phyloP scores from a whole-genome alignment of 2,329 filamentous ascomycete species.

The Monosporascus sp. region DNA sequence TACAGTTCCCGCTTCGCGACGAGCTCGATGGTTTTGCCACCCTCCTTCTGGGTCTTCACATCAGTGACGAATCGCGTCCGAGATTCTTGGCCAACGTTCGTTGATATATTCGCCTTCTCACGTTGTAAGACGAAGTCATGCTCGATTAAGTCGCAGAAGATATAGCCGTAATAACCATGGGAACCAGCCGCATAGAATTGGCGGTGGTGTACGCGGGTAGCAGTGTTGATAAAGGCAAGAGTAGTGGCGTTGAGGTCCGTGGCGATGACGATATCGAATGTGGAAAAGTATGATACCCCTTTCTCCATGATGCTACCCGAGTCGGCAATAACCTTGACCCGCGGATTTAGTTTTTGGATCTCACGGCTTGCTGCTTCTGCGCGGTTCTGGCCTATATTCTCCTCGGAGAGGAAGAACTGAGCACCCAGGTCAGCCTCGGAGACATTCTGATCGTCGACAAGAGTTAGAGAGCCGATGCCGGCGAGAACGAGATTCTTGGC shows the following conservation, averaged over 20 bases:
- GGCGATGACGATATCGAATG: conserved; percentile 82
- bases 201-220: conserved; percentile 69
- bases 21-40: conserved; percentile 69
- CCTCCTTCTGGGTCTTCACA: conserved; percentile 65
- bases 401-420: conserved; percentile 70
- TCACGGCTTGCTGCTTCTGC: conserved; percentile 74
- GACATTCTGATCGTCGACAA: conserved; percentile 73
- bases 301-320: conserved; percentile 62
- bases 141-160: conserved; percentile 86
- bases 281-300: conserved; percentile 66
- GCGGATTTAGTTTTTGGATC: conserved; percentile 81
- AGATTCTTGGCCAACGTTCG: conserved; percentile 59
- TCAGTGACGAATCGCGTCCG: conserved; percentile 70
- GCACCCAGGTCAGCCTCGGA: conserved; percentile 74
- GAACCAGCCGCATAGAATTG: conserved; percentile 86
- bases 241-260: conserved; percentile 76
- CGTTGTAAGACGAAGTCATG: conserved; percentile 89
- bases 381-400: conserved; percentile 75
- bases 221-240: conserved; percentile 76
- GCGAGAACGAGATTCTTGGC: conserved; percentile 96
- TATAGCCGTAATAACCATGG: conserved; percentile 89
- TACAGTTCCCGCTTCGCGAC: conserved; percentile 91
- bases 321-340: conserved; percentile 72
- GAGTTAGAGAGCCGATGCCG: conserved; percentile 83
- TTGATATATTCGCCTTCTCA: conserved; percentile 69